Evolutionary conservation across 2,329 filamentous ascomycete species (phyloP).

Genomic region (Zopfia rhizophila): DNA sequence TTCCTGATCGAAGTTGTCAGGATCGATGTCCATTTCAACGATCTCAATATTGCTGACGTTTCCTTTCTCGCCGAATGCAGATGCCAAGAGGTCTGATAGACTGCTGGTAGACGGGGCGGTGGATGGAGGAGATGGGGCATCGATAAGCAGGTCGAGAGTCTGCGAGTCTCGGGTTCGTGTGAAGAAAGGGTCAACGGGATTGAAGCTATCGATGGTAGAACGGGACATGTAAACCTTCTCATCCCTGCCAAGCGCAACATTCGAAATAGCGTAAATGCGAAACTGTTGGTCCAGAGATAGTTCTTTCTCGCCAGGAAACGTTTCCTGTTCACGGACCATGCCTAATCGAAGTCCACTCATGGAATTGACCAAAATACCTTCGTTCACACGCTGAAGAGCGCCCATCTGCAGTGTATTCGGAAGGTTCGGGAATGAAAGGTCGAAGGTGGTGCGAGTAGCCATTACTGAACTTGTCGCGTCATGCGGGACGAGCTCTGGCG

Average conservation of each 20-base stretch:
- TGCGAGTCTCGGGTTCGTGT: constrained; percentile 78
- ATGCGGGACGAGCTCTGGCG: constrained; percentile 75
- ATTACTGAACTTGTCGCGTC: constrained; percentile 83
- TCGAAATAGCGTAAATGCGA: constrained; percentile 83
- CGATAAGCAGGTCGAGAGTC: constrained; percentile 78
- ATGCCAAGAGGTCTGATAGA: constrained; percentile 34
- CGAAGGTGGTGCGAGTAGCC: constrained; percentile 75
- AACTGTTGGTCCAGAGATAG: constrained; percentile 59
- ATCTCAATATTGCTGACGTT: constrained; percentile 39
- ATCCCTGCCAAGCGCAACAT: constrained; percentile 83
- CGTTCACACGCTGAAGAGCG: constrained; percentile 65
- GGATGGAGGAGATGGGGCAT: constrained; percentile 52
- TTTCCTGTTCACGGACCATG: constrained; percentile 71
- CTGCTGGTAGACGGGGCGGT: constrained; percentile 24
- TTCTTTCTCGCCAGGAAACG: constrained; percentile 50
- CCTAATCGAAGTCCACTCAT: constrained; percentile 71
- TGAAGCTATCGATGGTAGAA: constrained; percentile 73
- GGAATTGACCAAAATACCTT: constrained; percentile 69
- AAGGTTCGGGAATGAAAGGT: constrained; percentile 71
- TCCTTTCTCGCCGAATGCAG: constrained; percentile 31
- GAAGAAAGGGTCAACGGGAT: constrained; percentile 85
- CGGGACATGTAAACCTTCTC: constrained; percentile 85
- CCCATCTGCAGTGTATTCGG: constrained; percentile 60
- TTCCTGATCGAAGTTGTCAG: constrained; percentile 34
- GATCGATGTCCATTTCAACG: constrained; percentile 36